A percentile compares a stretch with the other conserved stretches of the same genome.
Evolutionary conservation across 805 yeast genomes (phyloP).

Genomic region (Saccharomyces cerevisiae): DNA sequence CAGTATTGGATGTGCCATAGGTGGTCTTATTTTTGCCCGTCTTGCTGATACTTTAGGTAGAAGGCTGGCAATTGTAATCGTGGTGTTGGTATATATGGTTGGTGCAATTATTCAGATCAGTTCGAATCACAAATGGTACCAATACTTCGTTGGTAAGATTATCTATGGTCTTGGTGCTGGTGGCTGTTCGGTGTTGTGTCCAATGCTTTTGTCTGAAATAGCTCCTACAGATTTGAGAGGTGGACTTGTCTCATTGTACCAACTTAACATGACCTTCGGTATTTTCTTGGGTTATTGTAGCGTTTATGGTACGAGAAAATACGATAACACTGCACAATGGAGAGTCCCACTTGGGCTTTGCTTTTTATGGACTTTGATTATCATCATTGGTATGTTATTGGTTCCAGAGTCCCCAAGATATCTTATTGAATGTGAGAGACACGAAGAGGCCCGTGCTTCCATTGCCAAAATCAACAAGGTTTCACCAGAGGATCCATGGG

Average conservation of each 20-base stretch:
- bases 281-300: conserved; percentile 57
- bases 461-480: conserved; percentile 47
- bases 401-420: conserved; percentile 61
- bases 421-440: conserved; percentile 42
- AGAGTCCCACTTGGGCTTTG: conserved; percentile 53
- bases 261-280: conserved; percentile 50
- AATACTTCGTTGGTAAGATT: conserved; percentile 34
- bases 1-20: conserved; percentile 4
- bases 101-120: conserved; percentile 54
- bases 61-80: conserved; percentile 44
- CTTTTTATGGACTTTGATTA: conserved; percentile 32
- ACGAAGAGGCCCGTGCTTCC: conserved; percentile 52
- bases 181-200: conserved; percentile 56
- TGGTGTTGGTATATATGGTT: conserved; percentile 47
- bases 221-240: conserved; percentile 59
- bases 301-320: conserved; percentile 43
- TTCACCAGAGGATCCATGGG: conserved; percentile 37
- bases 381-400: conserved; percentile 47
- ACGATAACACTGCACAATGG: conserved; percentile 34
- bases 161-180: conserved; percentile 70
- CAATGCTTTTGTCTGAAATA: conserved; percentile 55
- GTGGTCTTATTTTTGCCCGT: conserved; percentile 41
- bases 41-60: conserved; percentile 50
- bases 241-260: conserved; percentile 50
- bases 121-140: conserved; percentile 36